phyloP scores from a whole-genome alignment of 768 basidiomycete species.

The Amanita phalloides region DNA sequence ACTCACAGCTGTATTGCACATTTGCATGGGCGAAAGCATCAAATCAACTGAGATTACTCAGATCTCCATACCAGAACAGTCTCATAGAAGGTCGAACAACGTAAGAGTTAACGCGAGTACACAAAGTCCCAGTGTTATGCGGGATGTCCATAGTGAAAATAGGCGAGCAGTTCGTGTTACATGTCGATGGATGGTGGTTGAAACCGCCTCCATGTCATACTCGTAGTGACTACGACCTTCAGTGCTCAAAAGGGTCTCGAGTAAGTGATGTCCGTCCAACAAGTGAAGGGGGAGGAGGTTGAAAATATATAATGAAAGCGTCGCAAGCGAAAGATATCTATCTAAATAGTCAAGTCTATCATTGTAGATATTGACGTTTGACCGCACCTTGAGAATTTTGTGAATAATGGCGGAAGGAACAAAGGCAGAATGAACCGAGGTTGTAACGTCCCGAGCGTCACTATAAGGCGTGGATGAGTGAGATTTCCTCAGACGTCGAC shows the following conservation, averaged over 20 bases:
- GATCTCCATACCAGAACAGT: not conserved
- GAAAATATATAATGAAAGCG: slow-evolving; percentile 73
- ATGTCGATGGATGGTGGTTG: not conserved
- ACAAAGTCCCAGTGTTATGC: not conserved
- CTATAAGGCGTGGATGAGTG: slow-evolving; percentile 20
- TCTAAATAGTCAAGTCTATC: not conserved
- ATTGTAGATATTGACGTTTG: not conserved
- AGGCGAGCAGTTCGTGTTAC: not conserved
- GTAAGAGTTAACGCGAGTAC: not conserved
- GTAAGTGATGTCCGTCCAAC: slow-evolving; percentile 61
- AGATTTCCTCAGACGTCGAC: not conserved
- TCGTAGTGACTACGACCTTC: not conserved
- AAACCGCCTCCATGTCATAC: slow-evolving; percentile 18
- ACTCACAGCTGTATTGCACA: slow-evolving; percentile 19
- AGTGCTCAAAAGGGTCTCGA: slow-evolving; percentile 20
- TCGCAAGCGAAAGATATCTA: slow-evolving; percentile 55
- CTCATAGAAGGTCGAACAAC: not conserved
- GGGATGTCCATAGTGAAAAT: slow-evolving; percentile 1
- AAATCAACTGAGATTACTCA: not conserved
- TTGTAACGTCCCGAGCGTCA: slow-evolving; percentile 37
- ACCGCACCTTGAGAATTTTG: slow-evolving; percentile 46
- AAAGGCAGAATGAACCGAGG: slow-evolving; percentile 36
- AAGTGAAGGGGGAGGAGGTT: slow-evolving; percentile 68
- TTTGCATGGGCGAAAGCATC: slow-evolving; percentile 13
- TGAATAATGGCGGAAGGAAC: slow-evolving; percentile 25